These are phyloP conservation scores for Phytophthora podocarpi DNA, from an alignment of 352 stramenopile species.

Conservation along the genomic window DNA sequence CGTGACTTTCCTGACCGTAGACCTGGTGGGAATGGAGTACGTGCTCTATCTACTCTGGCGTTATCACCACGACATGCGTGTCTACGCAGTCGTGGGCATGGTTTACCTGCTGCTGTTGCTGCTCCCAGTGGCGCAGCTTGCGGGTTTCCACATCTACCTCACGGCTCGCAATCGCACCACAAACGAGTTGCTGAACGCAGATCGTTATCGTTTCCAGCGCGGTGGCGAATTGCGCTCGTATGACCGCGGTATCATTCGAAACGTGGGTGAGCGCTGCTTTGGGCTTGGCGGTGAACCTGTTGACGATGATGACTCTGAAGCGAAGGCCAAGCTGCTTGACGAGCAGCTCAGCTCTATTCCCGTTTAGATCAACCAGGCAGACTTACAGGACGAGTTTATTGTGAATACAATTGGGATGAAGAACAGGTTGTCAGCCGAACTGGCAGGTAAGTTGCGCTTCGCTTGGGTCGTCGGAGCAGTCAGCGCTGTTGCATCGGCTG, in stretches of 20 bases:
- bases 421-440: conserved; percentile 61
- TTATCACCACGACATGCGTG: conserved; percentile 40
- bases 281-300: conserved; percentile 6
- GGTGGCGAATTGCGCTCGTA: conserved; percentile 43
- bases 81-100: conserved; percentile 38
- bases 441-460: conserved; percentile 16
- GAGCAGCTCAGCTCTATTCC: conserved; percentile 20
- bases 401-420: conserved; percentile 68
- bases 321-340: conserved; percentile 32
- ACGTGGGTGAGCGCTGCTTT: conserved; percentile 53
- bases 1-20: conserved; percentile 46
- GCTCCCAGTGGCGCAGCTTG: conserved; percentile 56
- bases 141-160: conserved; percentile 80
- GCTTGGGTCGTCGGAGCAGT: conserved; percentile 21
- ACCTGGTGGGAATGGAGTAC: conserved; percentile 62
- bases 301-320: conserved; percentile 23
- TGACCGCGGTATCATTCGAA: conserved; percentile 50
- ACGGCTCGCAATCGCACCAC: conserved; percentile 75
- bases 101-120: conserved; percentile 57
- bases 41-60: conserved; percentile 63
- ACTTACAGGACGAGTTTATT: conserved; percentile 22
- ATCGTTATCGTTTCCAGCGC: conserved; percentile 65
- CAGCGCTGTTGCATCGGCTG: conserved; percentile 18
- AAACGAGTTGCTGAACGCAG: conserved; percentile 76
- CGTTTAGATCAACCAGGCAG: conserved; percentile 9